Evolutionary conservation across 495 filamentous ascomycete species (phyloP).

Genomic region (Corynascus novoguineensis): DNA sequence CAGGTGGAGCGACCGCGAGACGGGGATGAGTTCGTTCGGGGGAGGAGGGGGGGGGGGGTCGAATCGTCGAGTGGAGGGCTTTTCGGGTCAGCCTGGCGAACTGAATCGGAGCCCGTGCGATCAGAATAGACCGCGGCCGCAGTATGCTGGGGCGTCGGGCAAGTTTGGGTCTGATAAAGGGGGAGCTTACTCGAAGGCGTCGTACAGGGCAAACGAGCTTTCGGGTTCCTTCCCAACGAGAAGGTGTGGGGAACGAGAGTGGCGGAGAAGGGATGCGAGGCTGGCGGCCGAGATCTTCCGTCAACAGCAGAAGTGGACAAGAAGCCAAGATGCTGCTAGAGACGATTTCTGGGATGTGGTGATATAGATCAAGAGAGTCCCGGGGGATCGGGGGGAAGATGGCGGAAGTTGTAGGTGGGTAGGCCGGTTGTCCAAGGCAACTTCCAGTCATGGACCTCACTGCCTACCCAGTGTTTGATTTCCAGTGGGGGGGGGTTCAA

Average conservation of each 20-base stretch:
- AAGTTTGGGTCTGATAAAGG: too few relatives aligned
- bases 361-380: neutral
- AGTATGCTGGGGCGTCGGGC: neutral
- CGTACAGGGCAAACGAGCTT: neutral
- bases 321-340: neutral
- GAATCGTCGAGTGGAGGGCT: neutral
- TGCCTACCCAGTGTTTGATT: neutral
- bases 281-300: neutral
- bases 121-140: neutral
- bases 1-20: neutral
- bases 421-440: neutral
- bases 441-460: constrained; percentile 1
- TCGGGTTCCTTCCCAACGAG: neutral
- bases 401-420: neutral
- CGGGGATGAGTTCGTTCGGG: neutral
- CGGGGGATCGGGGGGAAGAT: neutral
- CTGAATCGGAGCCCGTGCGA: neutral
- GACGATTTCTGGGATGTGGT: neutral
- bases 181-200: constrained; percentile 1
- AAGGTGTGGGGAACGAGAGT: constrained; percentile 9
- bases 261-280: neutral
- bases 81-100: neutral
- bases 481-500: neutral
- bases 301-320: neutral
- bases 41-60: neutral